Base-by-base conservation (phyloP, 1,139 yeast species). In the Suhomyces terraborum region DNA sequence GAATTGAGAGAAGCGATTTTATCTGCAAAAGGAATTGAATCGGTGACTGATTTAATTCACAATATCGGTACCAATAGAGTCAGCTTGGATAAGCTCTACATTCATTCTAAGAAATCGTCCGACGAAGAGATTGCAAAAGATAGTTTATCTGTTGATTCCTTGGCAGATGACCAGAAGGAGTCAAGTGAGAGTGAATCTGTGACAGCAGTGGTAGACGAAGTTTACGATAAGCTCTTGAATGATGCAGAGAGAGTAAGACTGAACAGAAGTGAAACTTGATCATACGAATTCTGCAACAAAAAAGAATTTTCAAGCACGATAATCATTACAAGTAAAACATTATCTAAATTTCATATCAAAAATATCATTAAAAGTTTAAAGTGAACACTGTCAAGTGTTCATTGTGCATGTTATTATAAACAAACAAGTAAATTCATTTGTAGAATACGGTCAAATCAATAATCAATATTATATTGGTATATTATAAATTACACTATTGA, bases 1-100 rank as follows among this genome's bases (percentile, higher is more conserved):
- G 89, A 85, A 56, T 66, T 87, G 29, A 69, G 95, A 45, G 87
- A 83, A 46, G 89, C 93, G 0, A 82, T 85, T 33, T 80, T 85
- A 40, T 79, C 80, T 42, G 91, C 91, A 3, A 85, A 85, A 54
- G 94, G 94, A 42, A 79, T 84, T 41, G 82, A 82, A 46, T 78
- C 85, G 14, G 86, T 86, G 6, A 75, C 77, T 10, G 88, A 84
- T 45, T 72, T 86, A 52, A 84, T 88, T 53, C 80, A 75, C 41
- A 82, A 79, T 51, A 84, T 87, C 39, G 79, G 78, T 53, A 67
- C 63, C 39, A 72, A 79, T 43, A 56, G 79, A 25, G 67, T 78
- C 17, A 75, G 77, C 46, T 64, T 82, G 47, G 82, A 81, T 32
- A 76, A 74, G 22, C 79, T 82, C 40, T 81, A 82, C 53, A 52